These are phyloP conservation scores for Arthroderma sp. DNA, from an alignment of 2,329 filamentous ascomycete genomes.

Conservation along the genomic window DNA sequence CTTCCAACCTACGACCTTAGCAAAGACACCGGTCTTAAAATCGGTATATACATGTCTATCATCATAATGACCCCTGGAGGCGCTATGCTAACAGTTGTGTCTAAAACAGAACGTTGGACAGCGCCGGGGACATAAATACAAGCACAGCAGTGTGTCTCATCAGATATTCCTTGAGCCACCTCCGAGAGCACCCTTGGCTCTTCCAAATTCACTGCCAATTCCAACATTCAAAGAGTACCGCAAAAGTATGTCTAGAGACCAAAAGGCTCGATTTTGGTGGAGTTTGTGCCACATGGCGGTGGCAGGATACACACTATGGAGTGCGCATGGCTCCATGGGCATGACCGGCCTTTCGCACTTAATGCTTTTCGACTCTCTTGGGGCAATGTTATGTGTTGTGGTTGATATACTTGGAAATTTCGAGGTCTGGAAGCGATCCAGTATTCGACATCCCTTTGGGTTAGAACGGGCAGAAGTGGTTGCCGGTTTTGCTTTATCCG, in stretches of 20 bases:
- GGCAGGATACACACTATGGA: constrained; percentile 74
- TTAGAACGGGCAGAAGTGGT: constrained; percentile 87
- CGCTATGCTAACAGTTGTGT: constrained; percentile 16
- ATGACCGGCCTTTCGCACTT: constrained; percentile 87
- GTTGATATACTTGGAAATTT: constrained; percentile 95
- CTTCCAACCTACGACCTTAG: constrained; percentile 73
- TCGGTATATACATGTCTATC: constrained; percentile 47
- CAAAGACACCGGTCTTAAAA: constrained; percentile 59
- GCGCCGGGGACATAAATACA: constrained; percentile 91
- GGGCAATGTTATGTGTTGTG: constrained; percentile 77
- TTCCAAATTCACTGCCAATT: constrained; percentile 83
- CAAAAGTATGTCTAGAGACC: constrained; percentile 77
- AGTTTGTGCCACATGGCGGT: constrained; percentile 77
- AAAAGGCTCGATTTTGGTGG: constrained; percentile 74
- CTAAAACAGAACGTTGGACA: constrained; percentile 67
- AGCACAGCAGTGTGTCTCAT: constrained; percentile 90
- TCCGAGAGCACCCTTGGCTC: constrained; percentile 68
- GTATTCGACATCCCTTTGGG: constrained; percentile 83
- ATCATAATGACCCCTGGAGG: background rate
- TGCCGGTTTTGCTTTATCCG: constrained; percentile 88
- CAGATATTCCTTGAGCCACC: constrained; percentile 94
- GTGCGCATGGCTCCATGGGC: constrained; percentile 71
- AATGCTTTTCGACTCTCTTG: constrained; percentile 89
- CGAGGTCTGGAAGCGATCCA: constrained; percentile 90
- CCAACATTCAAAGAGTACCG: constrained; percentile 82